Evolutionary conservation across 2,329 filamentous ascomycete species (phyloP).

Genomic region (Tolypocladium sp.): DNA sequence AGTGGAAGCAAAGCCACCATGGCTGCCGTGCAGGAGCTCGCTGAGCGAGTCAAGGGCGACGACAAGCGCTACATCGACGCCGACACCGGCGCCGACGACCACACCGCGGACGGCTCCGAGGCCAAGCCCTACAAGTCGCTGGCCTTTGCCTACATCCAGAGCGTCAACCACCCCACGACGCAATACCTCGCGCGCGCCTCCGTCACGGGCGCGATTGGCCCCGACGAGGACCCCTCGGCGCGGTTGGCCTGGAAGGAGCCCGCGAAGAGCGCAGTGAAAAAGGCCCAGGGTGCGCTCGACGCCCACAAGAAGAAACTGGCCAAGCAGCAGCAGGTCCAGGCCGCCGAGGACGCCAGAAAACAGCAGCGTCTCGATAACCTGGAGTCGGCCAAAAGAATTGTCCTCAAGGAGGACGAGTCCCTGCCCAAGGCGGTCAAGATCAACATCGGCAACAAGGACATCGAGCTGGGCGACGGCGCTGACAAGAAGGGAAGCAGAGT

Average conservation of each 20-base stretch:
- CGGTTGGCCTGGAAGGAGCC: conserved; percentile 70
- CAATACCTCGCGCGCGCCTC: conserved; percentile 64
- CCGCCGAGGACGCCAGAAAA: conserved; percentile 63
- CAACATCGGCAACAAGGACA: conserved; percentile 47
- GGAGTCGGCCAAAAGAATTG: conserved; percentile 69
- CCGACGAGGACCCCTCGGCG: conserved; percentile 53
- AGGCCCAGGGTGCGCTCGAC: conserved; percentile 66
- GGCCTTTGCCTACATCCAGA: conserved; percentile 66
- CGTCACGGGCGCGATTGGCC: conserved; percentile 48
- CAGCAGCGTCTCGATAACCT: conserved; percentile 56
- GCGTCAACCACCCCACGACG: conserved; percentile 45
- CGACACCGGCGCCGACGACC: conserved; percentile 64
- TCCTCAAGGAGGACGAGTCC: conserved; percentile 58
- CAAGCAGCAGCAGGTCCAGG: conserved; percentile 44
- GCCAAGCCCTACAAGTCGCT: conserved; percentile 74
- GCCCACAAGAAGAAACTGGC: conserved; percentile 66
- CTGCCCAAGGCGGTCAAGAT: conserved; percentile 69
- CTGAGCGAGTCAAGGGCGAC: conserved; percentile 25
- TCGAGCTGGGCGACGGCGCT: conserved; percentile 29
- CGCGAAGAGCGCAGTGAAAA: conserved; percentile 79
- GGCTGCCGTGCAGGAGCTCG: conserved; percentile 38
- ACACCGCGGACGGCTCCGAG: conserved; percentile 58
- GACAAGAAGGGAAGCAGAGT: conserved; percentile 61
- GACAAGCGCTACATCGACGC: conserved; percentile 64
- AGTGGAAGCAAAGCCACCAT: conserved; percentile 15